Conservation (phyloP, 345 rosid species). For the Pugionium cornutum region DNA sequence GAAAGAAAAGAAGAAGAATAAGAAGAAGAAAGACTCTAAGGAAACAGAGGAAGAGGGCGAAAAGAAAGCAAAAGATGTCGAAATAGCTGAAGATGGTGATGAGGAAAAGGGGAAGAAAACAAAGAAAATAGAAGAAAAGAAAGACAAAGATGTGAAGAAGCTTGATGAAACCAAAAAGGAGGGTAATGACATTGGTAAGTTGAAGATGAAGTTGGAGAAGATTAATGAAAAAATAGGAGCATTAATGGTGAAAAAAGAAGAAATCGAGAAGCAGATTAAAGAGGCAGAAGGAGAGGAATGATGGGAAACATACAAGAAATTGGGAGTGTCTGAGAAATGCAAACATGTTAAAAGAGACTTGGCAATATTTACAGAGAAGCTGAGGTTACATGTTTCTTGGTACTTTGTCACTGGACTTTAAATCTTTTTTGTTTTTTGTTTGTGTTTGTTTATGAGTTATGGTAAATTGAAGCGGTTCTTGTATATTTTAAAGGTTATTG, state of each 20-base stretch:
- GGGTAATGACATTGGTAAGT: slow-evolving; percentile 49
- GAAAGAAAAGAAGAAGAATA: slow-evolving; percentile 11
- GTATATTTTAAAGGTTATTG: neutral
- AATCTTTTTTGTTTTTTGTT: neutral
- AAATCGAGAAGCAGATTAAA: slow-evolving; percentile 58
- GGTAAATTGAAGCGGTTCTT: neutral
- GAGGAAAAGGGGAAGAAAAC: slow-evolving; percentile 35
- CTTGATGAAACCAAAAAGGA: slow-evolving; percentile 44
- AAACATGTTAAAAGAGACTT: slow-evolving; percentile 5
- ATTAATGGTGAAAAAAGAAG: slow-evolving; percentile 50
- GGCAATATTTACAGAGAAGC: slow-evolving; percentile 1
- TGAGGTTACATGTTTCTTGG: slow-evolving; percentile 3
- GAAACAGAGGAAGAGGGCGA: slow-evolving; percentile 33
- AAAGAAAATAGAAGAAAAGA: slow-evolving; percentile 40
- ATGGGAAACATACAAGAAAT: slow-evolving; percentile 15
- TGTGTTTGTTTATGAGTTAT: slow-evolving; percentile 22
- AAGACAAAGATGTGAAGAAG: slow-evolving; percentile 52
- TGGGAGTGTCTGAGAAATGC: neutral
- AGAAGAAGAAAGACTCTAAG: slow-evolving; percentile 1
- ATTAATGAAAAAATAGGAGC: slow-evolving; percentile 57
- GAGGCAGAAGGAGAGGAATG: slow-evolving; percentile 48
- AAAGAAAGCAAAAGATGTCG: slow-evolving; percentile 14
- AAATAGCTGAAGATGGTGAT: slow-evolving; percentile 35
- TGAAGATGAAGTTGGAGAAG: slow-evolving; percentile 58
- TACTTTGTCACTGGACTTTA: neutral